phyloP scores from a whole-genome alignment of 306 rosid genomes.

The Prunus salicina region DNA sequence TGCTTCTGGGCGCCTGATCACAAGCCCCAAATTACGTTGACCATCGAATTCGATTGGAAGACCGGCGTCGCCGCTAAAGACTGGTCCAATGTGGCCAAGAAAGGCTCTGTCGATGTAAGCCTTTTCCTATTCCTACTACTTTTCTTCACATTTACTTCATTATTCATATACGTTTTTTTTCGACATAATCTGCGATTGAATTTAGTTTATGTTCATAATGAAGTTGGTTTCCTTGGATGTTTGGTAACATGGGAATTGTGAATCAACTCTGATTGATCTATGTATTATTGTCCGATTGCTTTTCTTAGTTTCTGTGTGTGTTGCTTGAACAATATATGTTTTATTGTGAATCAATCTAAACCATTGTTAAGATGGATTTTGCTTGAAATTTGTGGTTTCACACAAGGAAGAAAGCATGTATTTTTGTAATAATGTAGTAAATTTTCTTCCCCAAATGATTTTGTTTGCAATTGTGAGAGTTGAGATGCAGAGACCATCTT shows the following conservation, averaged over 20 bases:
- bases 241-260: background rate
- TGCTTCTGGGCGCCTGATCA: constrained; percentile 79
- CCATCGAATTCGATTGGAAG: constrained; percentile 87
- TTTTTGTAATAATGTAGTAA: background rate
- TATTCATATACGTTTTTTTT: background rate
- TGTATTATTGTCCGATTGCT: too few relatives aligned
- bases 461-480: background rate
- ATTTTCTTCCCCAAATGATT: background rate
- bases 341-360: background rate
- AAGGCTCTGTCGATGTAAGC: constrained; percentile 88
- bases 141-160: background rate
- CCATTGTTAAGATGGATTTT: background rate
- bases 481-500: background rate
- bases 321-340: background rate
- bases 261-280: background rate
- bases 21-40: constrained; percentile 50
- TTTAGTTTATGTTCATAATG: background rate
- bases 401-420: background rate
- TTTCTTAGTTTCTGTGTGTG: background rate
- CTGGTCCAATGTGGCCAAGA: constrained; percentile 94
- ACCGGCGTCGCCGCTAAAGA: constrained; percentile 93
- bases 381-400: too few relatives aligned
- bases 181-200: background rate
- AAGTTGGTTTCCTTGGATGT: background rate
- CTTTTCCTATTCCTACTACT: background rate